Base-by-base conservation (phyloP, 305 asterid genomes). In the Solanum hybrid region DNA sequence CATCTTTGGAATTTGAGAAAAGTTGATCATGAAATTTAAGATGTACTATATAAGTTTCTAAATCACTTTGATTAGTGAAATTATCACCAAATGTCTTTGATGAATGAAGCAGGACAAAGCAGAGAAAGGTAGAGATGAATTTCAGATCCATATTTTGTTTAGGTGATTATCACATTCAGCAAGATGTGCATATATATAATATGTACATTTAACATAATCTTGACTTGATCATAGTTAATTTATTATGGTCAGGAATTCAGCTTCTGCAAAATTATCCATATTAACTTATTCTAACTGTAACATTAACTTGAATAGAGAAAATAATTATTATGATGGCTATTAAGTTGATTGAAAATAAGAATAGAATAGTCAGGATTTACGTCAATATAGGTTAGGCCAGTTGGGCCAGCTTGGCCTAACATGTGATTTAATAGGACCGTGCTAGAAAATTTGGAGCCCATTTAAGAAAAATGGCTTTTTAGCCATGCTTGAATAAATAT, bases 31-130 rank as follows among this genome's bases (percentile, higher is more conserved):
- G 64, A 37, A 11, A 12, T 18, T 80, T 33, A 80, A 80, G 64
- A 6, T n/a, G 61, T n/a, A 79, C 61, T 36, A 79, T 79, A 36
- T 79, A 79, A n/a, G 34, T 94, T 84, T 95, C 89, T 36, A 89
- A 83, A 24, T 80, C 12, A 8, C 33, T 78, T 35, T 35, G 61
- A n/a, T 37, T 80, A 3, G 34, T 80, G 33, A 80, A 80, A 24
- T 89, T n/a, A 4, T n/a, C 46, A 24, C 84, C 80, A 5, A 14
- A 34, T 26, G 67, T 42, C 8, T 24, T 29, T 37, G 84, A 74
- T 33, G 26, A 89, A n/a, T 64, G 91, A 24, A 89, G 40, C 57
- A 64, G 26, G 64, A 89, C 69, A 8, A 90, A 36, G 46, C 64
- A 80, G 13, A 81, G 13, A 82, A 64, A 31, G 18, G 11, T 31